Percentiles rank a stretch among this genome's conserved stretches.
Conservation (phyloP, 768 basidiomycete species). For the Phanerodontia chrysosporium region DNA sequence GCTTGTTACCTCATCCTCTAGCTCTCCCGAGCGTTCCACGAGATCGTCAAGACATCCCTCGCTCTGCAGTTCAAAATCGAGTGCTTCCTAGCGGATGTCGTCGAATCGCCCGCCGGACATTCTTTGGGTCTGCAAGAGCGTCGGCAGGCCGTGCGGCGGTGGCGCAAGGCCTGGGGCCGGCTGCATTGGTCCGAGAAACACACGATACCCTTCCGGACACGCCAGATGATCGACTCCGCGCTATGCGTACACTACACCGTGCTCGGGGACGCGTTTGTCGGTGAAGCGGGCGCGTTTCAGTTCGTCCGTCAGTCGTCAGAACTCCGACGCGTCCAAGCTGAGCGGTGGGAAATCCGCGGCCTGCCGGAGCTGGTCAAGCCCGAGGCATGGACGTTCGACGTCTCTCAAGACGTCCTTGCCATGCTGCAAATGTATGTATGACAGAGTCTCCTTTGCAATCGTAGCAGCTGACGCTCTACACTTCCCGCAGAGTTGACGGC, state of each 20-base stretch:
- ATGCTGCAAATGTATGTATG: not conserved
- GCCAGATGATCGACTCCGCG: not conserved
- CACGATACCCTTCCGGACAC: not conserved
- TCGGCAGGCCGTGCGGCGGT: not conserved
- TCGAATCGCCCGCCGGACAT: not conserved
- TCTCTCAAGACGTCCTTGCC: not conserved
- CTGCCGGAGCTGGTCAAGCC: not conserved
- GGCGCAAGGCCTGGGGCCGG: not conserved
- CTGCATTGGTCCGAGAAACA: not conserved
- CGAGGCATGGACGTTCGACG: not conserved
- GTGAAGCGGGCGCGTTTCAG: not conserved
- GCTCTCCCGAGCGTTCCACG: not conserved
- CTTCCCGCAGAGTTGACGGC: not conserved
- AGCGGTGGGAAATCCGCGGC: not conserved
- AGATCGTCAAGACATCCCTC: not conserved
- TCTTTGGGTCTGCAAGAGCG: not conserved
- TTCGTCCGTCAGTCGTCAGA: not conserved
- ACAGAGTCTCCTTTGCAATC: too few relatives aligned
- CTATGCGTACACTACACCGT: not conserved
- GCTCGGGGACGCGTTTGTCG: not conserved
- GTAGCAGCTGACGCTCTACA: too few relatives aligned
- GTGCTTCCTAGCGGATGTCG: not conserved
- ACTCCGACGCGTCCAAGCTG: not conserved
- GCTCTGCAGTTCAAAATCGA: not conserved
- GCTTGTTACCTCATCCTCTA: too few relatives aligned